phyloP scores from a whole-genome alignment of 257 asterid species.

The Rubia yunnanensis region DNA sequence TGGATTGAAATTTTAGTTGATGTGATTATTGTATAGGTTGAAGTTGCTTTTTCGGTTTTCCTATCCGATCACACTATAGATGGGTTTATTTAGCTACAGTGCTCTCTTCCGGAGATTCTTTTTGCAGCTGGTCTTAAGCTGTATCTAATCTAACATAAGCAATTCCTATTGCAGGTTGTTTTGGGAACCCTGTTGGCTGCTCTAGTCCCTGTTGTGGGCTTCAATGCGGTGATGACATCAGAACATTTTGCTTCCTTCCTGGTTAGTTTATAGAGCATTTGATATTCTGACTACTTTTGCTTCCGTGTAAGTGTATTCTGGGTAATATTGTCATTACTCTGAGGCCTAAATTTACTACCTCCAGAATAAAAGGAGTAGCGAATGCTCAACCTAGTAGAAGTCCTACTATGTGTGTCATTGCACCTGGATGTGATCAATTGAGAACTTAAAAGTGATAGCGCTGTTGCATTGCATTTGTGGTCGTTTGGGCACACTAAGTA shows the following conservation, averaged over 20 bases:
- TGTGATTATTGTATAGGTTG: neutral
- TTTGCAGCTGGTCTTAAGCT: neutral
- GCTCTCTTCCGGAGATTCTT: neutral
- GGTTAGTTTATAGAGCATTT: constrained; percentile 36
- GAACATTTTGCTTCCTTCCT: constrained; percentile 96
- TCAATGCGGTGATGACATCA: constrained; percentile 96
- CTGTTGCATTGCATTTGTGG: neutral
- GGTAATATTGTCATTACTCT: neutral
- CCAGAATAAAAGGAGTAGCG: neutral
- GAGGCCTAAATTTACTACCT: neutral
- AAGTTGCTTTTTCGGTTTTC: neutral
- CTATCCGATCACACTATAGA: neutral
- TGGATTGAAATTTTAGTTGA: neutral
- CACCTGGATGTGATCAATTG: neutral
- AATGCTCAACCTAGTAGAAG: neutral
- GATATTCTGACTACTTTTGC: constrained; percentile 8
- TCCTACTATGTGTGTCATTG: neutral
- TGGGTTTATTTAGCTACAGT: neutral
- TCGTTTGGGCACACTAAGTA: neutral
- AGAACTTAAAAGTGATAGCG: neutral
- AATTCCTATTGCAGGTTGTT: constrained; percentile 53
- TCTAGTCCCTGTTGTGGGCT: constrained; percentile 96
- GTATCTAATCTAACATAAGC: neutral
- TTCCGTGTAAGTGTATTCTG: neutral
- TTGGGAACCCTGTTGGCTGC: constrained; percentile 88